Percentiles rank a stretch among this genome's conserved stretches.
These are phyloP conservation scores for Neurospora pannonica DNA, from an alignment of 495 filamentous ascomycete species.

Conservation along the genomic window DNA sequence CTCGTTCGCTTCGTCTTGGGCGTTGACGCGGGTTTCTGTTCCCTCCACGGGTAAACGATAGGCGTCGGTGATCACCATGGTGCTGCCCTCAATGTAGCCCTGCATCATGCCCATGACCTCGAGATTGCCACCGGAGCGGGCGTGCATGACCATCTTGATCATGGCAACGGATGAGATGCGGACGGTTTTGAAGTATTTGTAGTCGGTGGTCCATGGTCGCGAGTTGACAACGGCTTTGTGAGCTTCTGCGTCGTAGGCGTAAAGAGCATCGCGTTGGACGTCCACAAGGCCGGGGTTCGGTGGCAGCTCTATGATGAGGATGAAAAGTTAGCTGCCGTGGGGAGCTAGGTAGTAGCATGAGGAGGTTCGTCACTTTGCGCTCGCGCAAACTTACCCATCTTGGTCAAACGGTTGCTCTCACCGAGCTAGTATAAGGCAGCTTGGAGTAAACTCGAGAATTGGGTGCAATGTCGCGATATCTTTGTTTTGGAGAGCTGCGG, in stretches of 20 bases:
- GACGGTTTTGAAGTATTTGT: slow-evolving; percentile 83
- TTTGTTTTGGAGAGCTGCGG: neutral
- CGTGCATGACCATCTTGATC: slow-evolving; percentile 99
- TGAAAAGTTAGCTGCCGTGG: neutral
- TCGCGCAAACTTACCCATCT: neutral
- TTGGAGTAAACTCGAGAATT: neutral
- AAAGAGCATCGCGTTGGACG: slow-evolving; percentile 80
- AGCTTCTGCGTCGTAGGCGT: slow-evolving; percentile 60
- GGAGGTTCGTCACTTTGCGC: neutral
- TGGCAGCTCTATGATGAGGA: slow-evolving; percentile 52
- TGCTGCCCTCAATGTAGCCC: slow-evolving; percentile 74
- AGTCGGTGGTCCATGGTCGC: slow-evolving; percentile 73
- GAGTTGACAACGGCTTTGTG: slow-evolving; percentile 50
- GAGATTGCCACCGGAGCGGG: slow-evolving; percentile 78
- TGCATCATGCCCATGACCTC: slow-evolving; percentile 99
- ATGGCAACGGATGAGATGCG: slow-evolving; percentile 90
- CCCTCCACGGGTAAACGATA: slow-evolving; percentile 94
- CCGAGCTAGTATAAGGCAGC: neutral
- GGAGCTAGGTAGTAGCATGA: neutral
- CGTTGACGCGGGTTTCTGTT: slow-evolving; percentile 95
- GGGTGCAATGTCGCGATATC: neutral
- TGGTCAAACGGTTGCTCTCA: neutral
- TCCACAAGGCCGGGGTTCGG: slow-evolving; percentile 57
- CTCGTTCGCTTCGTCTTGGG: slow-evolving; percentile 88
- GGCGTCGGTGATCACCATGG: slow-evolving; percentile 89